Evolutionary conservation across 2,329 filamentous ascomycete species (phyloP), one percentile per base, ranked within the genome.

Genomic region (Phoma sp.): DNA sequence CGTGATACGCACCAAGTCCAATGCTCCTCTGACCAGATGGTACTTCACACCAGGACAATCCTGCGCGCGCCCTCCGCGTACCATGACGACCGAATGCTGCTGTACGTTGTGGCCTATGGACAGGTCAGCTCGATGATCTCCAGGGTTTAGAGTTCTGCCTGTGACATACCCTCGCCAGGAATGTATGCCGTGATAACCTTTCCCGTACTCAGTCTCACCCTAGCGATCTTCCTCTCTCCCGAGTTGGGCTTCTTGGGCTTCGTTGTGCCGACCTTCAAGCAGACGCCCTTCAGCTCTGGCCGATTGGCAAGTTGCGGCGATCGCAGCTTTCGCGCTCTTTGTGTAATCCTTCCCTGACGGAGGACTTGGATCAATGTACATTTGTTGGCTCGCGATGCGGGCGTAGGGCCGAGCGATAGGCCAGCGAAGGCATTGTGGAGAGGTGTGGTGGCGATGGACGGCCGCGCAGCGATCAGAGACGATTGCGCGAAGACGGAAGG

Each of bases 211-310:
- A 99, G 81, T 65, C 93, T 84, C 19, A 99, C 89, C 82, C 94
- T 91, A 2, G 94, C 94, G 54, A 92, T 95, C 82, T 99, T 99
- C 61, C 95, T 84, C 83, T 98, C 92, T 51, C 93, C 95, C 25
- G 95, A 99, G 78, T 99, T 99, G 63, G 95, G 95, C 80, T 99
- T 99, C 87, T 99, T 99, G 52, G 95, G 95, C 72, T 95, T 92
- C 68, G 90, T 92, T 67, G 93, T 91, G 71, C 91, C 92, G 57
- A 98, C 95, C 75, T 96, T 93, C 62, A 99, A 81, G 77, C 95
- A 98, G 33, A 99, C 95, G 67, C 94, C 95, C 82, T 98, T 98
- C 79, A 96, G 88, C 72, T 90, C 86, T 4, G 95, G 92, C 38
- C 90, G 84, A 46, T 85, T 77, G 58, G 83, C 84, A 60, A 99